These are phyloP conservation scores for Agaricus blazei DNA, from an alignment of 768 basidiomycete species.

Conservation along the genomic window DNA sequence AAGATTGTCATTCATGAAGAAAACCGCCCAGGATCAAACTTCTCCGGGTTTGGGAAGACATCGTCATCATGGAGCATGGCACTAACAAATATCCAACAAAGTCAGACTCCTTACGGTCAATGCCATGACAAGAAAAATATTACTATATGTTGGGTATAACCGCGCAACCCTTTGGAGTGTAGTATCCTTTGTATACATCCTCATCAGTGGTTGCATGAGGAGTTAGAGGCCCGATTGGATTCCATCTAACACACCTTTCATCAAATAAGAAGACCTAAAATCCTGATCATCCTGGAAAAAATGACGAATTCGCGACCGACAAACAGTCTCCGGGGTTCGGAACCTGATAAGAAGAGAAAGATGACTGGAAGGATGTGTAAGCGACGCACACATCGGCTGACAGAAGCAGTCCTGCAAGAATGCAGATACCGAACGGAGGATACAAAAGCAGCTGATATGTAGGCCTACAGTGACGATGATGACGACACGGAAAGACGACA, in stretches of 20 bases:
- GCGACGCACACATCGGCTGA: too few relatives aligned
- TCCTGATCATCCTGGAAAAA: too few relatives aligned
- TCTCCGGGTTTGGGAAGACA: conserved; percentile 41
- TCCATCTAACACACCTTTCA: neutral
- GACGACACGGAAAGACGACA: too few relatives aligned
- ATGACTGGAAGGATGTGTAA: too few relatives aligned
- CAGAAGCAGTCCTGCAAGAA: too few relatives aligned
- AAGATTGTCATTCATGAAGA: conserved; percentile 5
- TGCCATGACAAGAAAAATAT: neutral
- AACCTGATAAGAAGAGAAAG: too few relatives aligned
- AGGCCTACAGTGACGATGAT: too few relatives aligned
- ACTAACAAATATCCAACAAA: conserved; percentile 23
- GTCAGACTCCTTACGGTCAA: neutral
- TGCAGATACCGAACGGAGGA: too few relatives aligned
- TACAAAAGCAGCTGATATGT: too few relatives aligned
- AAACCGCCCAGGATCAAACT: conserved; percentile 43
- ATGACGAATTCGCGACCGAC: too few relatives aligned
- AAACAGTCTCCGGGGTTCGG: too few relatives aligned
- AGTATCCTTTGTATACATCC: conserved; percentile 29
- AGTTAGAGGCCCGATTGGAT: conserved; percentile 11
- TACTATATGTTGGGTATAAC: conserved; percentile 45
- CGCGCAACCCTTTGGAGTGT: conserved; percentile 31
- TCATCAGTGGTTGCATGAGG: conserved; percentile 26
- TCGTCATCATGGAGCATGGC: conserved; percentile 44
- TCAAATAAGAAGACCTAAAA: too few relatives aligned